Conservation (phyloP, 805 yeast genomes). For the Nakazawaea populi region DNA sequence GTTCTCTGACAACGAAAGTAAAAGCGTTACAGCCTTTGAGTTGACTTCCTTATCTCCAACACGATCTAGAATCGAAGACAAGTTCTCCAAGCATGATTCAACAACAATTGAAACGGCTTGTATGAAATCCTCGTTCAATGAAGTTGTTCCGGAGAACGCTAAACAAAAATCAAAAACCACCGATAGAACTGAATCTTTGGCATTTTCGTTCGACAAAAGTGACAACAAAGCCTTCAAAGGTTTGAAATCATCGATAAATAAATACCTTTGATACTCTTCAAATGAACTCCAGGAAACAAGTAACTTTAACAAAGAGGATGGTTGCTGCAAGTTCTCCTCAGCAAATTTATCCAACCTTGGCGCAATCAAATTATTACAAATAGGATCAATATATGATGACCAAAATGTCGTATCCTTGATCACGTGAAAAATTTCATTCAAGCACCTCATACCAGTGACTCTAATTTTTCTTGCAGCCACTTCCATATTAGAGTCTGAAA, state of each 20-base stretch:
- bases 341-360: slow-evolving; percentile 69
- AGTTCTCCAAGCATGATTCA: slow-evolving; percentile 42
- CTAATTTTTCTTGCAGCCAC: slow-evolving; percentile 57
- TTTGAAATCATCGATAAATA: slow-evolving; percentile 49
- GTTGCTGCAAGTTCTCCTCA: slow-evolving; percentile 73
- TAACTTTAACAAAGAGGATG: slow-evolving; percentile 68
- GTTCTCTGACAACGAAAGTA: slow-evolving; percentile 48
- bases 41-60: slow-evolving; percentile 39
- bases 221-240: slow-evolving; percentile 52
- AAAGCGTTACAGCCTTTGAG: slow-evolving; percentile 43
- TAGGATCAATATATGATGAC: slow-evolving; percentile 41
- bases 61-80: slow-evolving; percentile 44
- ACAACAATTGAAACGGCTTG: slow-evolving; percentile 52
- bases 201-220: slow-evolving; percentile 45
- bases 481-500: slow-evolving; percentile 19
- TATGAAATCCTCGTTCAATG: slow-evolving; percentile 37
- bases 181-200: slow-evolving; percentile 61
- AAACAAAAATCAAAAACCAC: slow-evolving; percentile 50
- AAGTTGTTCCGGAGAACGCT: slow-evolving; percentile 36
- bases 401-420: slow-evolving; percentile 52
- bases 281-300: slow-evolving; percentile 53
- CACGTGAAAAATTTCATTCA: slow-evolving; percentile 48
- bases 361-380: slow-evolving; percentile 48
- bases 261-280: slow-evolving; percentile 40
- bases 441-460: slow-evolving; percentile 59